phyloP scores from a whole-genome alignment of 2,329 filamentous ascomycete species.

The Fusarium falciforme region DNA sequence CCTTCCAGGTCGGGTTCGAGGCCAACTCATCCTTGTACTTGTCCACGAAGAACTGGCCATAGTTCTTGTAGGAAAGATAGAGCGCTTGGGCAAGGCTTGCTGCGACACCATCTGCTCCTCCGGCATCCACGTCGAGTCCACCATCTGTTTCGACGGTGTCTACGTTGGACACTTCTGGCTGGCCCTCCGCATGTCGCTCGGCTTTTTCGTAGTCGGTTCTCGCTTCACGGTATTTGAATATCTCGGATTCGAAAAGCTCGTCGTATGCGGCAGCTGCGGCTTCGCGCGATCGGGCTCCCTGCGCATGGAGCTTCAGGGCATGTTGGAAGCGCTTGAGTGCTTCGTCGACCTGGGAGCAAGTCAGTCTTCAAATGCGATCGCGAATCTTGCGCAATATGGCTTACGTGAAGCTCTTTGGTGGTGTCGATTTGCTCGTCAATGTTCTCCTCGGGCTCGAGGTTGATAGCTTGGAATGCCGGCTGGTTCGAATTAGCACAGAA shows the following conservation, averaged over 20 bases:
- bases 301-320: slow-evolving; percentile 90
- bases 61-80: slow-evolving; percentile 94
- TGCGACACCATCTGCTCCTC: slow-evolving; percentile 77
- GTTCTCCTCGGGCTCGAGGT: slow-evolving; percentile 92
- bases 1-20: slow-evolving; percentile 65
- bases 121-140: slow-evolving; percentile 64
- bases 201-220: slow-evolving; percentile 84
- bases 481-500: slow-evolving; percentile 44
- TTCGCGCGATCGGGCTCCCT: slow-evolving; percentile 80
- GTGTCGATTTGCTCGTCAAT: slow-evolving; percentile 93
- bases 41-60: slow-evolving; percentile 92
- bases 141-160: slow-evolving; percentile 61
- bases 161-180: slow-evolving; percentile 52
- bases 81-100: slow-evolving; percentile 89
- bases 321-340: slow-evolving; percentile 93
- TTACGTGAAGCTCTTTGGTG: slow-evolving; percentile 88
- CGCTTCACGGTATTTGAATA: slow-evolving; percentile 92
- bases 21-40: slow-evolving; percentile 49
- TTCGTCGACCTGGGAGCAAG: slow-evolving; percentile 78
- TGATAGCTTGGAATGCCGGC: slow-evolving; percentile 86
- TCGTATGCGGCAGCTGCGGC: slow-evolving; percentile 86
- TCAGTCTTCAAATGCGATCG: slow-evolving; percentile 4
- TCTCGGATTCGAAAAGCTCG: slow-evolving; percentile 88
- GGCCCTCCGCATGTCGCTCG: slow-evolving; percentile 64
- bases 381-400: slow-evolving; percentile 2